phyloP scores from a whole-genome alignment of 2,329 filamentous ascomycete species.

The Trichocomaceae sp. region DNA sequence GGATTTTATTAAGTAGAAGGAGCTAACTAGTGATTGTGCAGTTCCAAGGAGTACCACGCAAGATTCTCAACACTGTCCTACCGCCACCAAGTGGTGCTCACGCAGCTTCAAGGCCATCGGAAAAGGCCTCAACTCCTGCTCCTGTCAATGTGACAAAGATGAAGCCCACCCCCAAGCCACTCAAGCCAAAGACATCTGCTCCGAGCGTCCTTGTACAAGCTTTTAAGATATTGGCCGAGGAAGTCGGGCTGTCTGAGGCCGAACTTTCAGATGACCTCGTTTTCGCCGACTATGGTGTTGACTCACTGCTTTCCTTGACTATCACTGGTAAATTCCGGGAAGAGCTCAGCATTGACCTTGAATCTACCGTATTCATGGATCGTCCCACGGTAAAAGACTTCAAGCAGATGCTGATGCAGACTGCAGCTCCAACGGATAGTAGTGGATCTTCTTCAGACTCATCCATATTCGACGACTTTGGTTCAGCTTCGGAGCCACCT shows the following conservation, averaged over 20 bases:
- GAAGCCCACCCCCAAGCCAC: conserved; percentile 23
- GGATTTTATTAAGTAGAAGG: not conserved
- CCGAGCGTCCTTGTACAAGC: conserved; percentile 32
- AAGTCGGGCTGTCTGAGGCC: conserved; percentile 29
- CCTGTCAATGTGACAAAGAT: conserved; percentile 22
- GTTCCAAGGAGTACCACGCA: conserved; percentile 28
- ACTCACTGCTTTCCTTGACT: conserved; percentile 30
- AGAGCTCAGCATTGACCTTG: conserved; percentile 25
- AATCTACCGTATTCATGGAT: conserved; percentile 14
- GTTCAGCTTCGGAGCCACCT: conserved; percentile 29
- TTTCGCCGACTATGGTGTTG: conserved; percentile 26
- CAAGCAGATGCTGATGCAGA: conserved; percentile 44
- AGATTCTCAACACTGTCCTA: conserved; percentile 27
- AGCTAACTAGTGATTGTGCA: conserved; percentile 16
- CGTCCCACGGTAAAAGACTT: conserved; percentile 13
- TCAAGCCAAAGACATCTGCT: conserved; percentile 22
- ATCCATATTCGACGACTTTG: conserved; percentile 22
- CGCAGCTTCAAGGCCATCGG: conserved; percentile 19
- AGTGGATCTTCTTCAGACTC: conserved; percentile 27
- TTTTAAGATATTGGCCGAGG: conserved; percentile 28
- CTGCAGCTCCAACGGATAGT: conserved; percentile 26
- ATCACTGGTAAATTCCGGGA: conserved; percentile 25
- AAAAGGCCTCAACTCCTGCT: conserved; percentile 18
- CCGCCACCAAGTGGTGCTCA: conserved; percentile 27
- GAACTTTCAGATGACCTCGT: conserved; percentile 25